Base-by-base conservation (phyloP, 805 yeast species). In the Tanozyma kutaoensis region DNA sequence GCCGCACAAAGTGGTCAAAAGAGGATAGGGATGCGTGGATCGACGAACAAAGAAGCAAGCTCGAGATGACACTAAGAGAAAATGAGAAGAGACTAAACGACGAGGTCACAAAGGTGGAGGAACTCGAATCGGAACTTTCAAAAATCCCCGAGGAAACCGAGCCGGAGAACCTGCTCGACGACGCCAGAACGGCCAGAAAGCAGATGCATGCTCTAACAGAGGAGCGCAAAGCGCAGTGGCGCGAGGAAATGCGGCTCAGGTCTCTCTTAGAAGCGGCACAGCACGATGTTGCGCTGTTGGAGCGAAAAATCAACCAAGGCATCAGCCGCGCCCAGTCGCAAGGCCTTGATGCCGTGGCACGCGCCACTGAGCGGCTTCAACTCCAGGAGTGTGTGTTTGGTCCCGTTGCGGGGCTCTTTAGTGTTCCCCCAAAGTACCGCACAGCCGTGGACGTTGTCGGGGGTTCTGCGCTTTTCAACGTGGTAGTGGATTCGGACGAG, bases 401-500 rank as follows among this genome's bases (percentile, higher is more conserved):
- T 0, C 76, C 93, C 1, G 50, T 91, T 12, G 91, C 93, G 22
- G 94, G 85, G 36, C 57, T 91, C 18, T 77, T 91, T 28, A 66
- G 66, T 30, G 88, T 82, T 3, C 77, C 77, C 36, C 85, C 78
- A 28, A 80, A 80, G 42, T 86, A 82, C 45, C 76, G 76, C 43
- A 66, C 74, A 1, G 94, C 96, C 1, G 81, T 76, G 2, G 97
- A 91, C 46, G 86, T 79, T 2, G 69, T 84, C 25, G 96, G 93
- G 14, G 96, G 96, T 1, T 74, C 70, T 33, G 68, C 93, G 3
- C 54, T 91, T 28, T 86, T 85, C 42, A 82, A 88, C 46, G 72
- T 88, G 17, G 91, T 91, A 14, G 97, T 88, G 10, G 94, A 85
- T 42, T 74, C 65, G 23, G 95, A 88, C 34, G 73, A 67, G 28